Evolutionary conservation across 1,284 basidiomycete genomes (phyloP).

Genomic region (Rhodotorula sp.): DNA sequence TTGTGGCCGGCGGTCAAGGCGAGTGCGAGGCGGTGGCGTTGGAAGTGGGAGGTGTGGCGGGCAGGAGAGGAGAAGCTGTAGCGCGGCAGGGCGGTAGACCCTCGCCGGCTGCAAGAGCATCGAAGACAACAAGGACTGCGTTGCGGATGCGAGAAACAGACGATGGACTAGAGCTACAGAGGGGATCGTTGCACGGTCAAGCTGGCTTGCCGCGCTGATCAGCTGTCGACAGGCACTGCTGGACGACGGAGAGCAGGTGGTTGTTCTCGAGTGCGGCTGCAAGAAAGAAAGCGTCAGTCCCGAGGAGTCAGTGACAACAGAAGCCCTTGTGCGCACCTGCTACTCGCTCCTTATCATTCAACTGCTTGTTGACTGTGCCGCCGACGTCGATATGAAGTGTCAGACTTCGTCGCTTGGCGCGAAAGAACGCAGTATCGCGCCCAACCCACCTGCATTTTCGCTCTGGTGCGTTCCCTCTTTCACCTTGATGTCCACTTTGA

Average conservation of each 20-base stretch:
- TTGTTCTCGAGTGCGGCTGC: slow-evolving; percentile 87
- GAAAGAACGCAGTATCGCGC: background rate
- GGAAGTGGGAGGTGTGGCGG: slow-evolving; percentile 34
- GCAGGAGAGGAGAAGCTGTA: slow-evolving; percentile 15
- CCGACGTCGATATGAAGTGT: background rate
- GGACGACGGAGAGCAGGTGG: slow-evolving; percentile 80
- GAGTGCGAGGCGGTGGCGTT: slow-evolving; percentile 19
- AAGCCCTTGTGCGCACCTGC: slow-evolving; percentile 52
- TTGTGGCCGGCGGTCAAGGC: slow-evolving; percentile 34
- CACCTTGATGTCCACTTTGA: slow-evolving; percentile 91
- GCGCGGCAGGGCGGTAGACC: background rate
- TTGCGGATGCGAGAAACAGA: background rate
- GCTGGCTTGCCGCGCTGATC: slow-evolving; percentile 42
- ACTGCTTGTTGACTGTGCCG: slow-evolving; percentile 85
- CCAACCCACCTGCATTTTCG: slow-evolving; percentile 68
- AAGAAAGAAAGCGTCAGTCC: background rate
- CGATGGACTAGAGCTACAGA: too few species aligned
- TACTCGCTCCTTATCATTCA: slow-evolving; percentile 98
- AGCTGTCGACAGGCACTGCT: slow-evolving; percentile 71
- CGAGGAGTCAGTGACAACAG: background rate
- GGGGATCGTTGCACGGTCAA: background rate
- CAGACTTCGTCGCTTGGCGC: background rate
- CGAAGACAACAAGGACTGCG: slow-evolving; percentile 1
- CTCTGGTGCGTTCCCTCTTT: slow-evolving; percentile 94
- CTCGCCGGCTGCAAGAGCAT: background rate